phyloP scores from a whole-genome alignment of 164 flowering plant genomes.

The Liriodendron chinense region DNA sequence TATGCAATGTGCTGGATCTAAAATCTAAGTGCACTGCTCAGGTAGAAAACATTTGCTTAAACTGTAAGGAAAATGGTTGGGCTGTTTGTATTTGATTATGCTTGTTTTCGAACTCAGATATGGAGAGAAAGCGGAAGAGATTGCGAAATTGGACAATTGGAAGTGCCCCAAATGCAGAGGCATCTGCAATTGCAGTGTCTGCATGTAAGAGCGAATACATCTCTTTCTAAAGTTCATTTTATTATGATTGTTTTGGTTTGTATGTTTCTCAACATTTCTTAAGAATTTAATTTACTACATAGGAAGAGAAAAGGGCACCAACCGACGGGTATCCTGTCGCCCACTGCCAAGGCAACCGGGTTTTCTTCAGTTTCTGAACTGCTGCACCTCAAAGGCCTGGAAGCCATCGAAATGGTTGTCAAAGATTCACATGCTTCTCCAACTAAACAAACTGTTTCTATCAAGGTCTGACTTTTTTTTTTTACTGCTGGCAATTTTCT shows the following conservation, averaged over 20 bases:
- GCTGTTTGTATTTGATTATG: neutral
- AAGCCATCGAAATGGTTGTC: slow-evolving; percentile 9
- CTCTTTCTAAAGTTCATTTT: neutral
- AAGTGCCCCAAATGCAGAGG: slow-evolving; percentile 82
- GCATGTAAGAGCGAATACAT: slow-evolving; percentile 49
- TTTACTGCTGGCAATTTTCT: neutral
- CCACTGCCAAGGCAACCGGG: slow-evolving; percentile 68
- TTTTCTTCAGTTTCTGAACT: slow-evolving; percentile 74
- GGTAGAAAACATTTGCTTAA: too few relatives aligned
- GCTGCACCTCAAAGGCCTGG: slow-evolving; percentile 40
- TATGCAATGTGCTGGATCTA: too few relatives aligned
- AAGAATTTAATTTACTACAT: neutral
- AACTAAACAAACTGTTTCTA: neutral
- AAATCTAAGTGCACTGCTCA: too few relatives aligned
- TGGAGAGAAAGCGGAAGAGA: slow-evolving; percentile 77
- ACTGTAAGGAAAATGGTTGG: too few relatives aligned
- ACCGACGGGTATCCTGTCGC: slow-evolving; percentile 78
- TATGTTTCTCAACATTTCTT: neutral
- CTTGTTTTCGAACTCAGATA: slow-evolving; percentile 39
- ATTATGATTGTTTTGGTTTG: neutral
- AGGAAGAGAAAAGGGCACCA: slow-evolving; percentile 78
- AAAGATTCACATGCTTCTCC: neutral
- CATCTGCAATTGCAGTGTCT: slow-evolving; percentile 82
- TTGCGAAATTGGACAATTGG: slow-evolving; percentile 48
- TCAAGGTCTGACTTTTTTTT: neutral